These are phyloP conservation scores for Neoscytalidium dimidiatum DNA, from an alignment of 2,329 filamentous ascomycete species.

Conservation along the genomic window DNA sequence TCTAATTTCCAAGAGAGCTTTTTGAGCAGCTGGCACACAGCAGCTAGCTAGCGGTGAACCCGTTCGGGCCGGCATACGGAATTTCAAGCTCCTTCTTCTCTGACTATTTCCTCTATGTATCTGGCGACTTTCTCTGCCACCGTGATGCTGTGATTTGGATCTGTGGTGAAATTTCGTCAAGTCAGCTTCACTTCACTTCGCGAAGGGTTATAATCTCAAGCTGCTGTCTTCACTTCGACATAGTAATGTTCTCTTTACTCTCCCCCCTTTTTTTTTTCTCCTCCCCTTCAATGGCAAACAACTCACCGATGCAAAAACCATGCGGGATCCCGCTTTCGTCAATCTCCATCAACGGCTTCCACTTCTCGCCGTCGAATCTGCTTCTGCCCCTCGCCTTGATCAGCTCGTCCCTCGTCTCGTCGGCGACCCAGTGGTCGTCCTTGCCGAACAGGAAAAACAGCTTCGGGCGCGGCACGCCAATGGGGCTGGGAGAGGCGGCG, in stretches of 20 bases:
- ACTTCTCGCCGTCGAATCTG: slow-evolving; percentile 32
- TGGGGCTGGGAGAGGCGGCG: slow-evolving; percentile 30
- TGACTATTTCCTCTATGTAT: slow-evolving; percentile 48
- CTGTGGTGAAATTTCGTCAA: slow-evolving; percentile 18
- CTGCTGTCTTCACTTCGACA: no score
- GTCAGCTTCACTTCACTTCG: no score
- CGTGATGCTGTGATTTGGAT: slow-evolving; percentile 45
- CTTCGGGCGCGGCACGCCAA: slow-evolving; percentile 38
- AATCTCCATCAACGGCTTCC: slow-evolving; percentile 56
- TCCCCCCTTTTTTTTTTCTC: no score
- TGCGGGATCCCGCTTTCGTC: slow-evolving; percentile 58
- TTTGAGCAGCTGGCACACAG: background rate
- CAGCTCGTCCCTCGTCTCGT: slow-evolving; percentile 58
- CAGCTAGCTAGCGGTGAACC: background rate
- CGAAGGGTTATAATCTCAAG: no score
- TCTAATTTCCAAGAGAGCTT: no score
- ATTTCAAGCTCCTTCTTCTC: slow-evolving; percentile 7
- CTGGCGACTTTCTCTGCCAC: slow-evolving; percentile 54
- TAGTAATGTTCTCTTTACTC: no score
- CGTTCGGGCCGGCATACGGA: background rate
- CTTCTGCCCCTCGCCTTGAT: slow-evolving; percentile 46
- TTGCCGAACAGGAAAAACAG: slow-evolving; percentile 62
- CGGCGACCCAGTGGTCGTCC: slow-evolving; percentile 64
- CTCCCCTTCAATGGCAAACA: no score
- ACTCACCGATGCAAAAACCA: slow-evolving; percentile 60